Conservation (phyloP, 495 filamentous ascomycete species). For the Cairneyella variabilis region DNA sequence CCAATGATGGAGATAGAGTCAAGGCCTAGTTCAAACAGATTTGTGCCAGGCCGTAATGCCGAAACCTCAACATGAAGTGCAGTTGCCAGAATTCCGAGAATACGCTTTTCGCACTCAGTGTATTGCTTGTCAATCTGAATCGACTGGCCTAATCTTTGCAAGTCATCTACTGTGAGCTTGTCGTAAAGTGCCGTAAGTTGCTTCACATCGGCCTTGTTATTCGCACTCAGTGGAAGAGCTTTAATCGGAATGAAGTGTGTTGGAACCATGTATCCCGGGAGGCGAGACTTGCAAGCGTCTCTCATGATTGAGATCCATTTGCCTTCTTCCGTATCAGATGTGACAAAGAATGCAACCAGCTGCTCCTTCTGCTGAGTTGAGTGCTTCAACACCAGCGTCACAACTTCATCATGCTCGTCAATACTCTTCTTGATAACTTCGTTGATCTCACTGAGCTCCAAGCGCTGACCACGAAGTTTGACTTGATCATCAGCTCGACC, state of each 20-base stretch:
- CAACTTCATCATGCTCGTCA: conserved; percentile 48
- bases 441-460: conserved; percentile 78
- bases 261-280: conserved; percentile 76
- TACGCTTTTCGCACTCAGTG: conserved; percentile 35
- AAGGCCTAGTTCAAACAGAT: conserved; percentile 75
- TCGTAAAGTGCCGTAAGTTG: conserved; percentile 55
- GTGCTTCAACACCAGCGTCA: conserved; percentile 63
- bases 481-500: conserved; percentile 77
- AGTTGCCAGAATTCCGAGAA: conserved; percentile 48
- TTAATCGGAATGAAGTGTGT: conserved; percentile 65
- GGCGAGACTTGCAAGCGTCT: conserved; percentile 51
- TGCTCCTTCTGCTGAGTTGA: conserved; percentile 60
- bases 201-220: conserved; percentile 73
- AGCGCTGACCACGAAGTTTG: conserved; percentile 72
- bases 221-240: conserved; percentile 61
- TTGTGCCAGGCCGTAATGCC: conserved; percentile 51
- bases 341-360: conserved; percentile 65
- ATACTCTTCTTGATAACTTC: conserved; percentile 52
- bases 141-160: conserved; percentile 49
- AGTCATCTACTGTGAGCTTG: conserved; percentile 44
- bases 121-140: conserved; percentile 26
- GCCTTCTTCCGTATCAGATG: neutral
- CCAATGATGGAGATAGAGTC: conserved; percentile 78
- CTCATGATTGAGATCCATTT: conserved; percentile 29
- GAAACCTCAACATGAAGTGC: conserved; percentile 39